Evolutionary conservation across 2,329 filamentous ascomycete species (phyloP), one percentile per base, ranked within the genome.

Genomic region (Xylariaceae sp.): DNA sequence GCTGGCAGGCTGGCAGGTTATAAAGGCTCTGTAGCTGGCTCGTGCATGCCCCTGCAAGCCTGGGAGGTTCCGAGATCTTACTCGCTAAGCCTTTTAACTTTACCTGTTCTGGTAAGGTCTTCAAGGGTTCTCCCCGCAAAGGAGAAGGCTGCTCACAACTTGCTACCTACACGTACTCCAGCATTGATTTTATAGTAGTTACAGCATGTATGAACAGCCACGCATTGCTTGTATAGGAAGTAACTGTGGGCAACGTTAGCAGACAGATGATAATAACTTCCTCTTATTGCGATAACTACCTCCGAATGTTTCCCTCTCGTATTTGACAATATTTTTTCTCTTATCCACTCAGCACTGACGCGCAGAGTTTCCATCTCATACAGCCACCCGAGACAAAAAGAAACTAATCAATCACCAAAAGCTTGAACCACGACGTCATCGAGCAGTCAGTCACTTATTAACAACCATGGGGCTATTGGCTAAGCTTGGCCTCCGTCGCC

Each of bases 401-500:
- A 4, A 28, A 40, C 26, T 7, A 26, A 29, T 9, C 29, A 6
- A 17, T 46, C 31, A n/a, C n/a, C n/a, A n/a, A 21, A 36, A 29
- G 12, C 16, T 45, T n/a, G 14, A 33, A 9, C 19, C 33, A 7
- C 40, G 34, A 57, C 53, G 50, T 58, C 58, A 48, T 45, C 39
- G 17, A 53, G 12, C 19, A 31, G 39, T 43, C n/a, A n/a, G n/a
- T n/a, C n/a, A n/a, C 36, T 39, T 7, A 39, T 45, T 9, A 21
- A 7, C 9, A 40, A 43, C 45, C 46, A 83, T 82, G 80, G 76
- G 75, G 41, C 63, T 83, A 50, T 74, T 84, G 56, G 65, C 68
- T 28, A 69, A 65, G 49, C 68, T 83, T 56, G 76, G 78, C 71
- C 75, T 84, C 39, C 79, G 80, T 57, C 80, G 82, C 56, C 67